phyloP scores from a whole-genome alignment of 345 rosid genomes.

The Citrus mangshanensis region DNA sequence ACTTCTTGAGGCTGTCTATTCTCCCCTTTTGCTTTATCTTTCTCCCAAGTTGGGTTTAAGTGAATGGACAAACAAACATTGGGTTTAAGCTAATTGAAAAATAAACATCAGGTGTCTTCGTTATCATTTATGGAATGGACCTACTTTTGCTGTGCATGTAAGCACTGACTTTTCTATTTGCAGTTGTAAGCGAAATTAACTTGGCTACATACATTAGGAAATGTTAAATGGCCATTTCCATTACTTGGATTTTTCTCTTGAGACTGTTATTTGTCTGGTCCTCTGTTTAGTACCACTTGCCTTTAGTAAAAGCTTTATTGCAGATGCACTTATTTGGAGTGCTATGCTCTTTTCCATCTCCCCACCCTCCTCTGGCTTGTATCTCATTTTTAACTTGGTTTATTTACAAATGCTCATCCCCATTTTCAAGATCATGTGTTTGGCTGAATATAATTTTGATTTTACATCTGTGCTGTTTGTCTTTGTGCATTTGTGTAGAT shows the following conservation, averaged over 20 bases:
- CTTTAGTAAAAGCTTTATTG: neutral
- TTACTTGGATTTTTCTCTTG: neutral
- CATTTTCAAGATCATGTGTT: neutral
- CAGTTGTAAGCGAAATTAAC: neutral
- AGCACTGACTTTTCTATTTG: neutral
- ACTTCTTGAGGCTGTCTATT: neutral
- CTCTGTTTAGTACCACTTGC: neutral
- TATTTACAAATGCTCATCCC: neutral
- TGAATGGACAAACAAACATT: neutral
- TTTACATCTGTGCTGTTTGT: neutral
- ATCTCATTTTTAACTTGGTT: neutral
- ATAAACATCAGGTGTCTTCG: neutral
- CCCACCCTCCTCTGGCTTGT: neutral
- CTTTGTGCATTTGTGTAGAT: slow-evolving; percentile 31
- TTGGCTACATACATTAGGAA: neutral
- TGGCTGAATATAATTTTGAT: neutral
- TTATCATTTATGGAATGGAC: neutral
- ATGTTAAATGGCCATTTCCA: neutral
- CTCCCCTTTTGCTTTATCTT: neutral
- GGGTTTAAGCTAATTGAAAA: neutral
- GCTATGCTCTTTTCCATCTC: neutral
- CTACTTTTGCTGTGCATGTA: neutral
- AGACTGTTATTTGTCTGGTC: neutral
- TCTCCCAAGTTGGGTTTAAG: neutral
- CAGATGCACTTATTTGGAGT: neutral